Conservation (phyloP, 176 grass and related monocot species). For the Carex pumila region DNA sequence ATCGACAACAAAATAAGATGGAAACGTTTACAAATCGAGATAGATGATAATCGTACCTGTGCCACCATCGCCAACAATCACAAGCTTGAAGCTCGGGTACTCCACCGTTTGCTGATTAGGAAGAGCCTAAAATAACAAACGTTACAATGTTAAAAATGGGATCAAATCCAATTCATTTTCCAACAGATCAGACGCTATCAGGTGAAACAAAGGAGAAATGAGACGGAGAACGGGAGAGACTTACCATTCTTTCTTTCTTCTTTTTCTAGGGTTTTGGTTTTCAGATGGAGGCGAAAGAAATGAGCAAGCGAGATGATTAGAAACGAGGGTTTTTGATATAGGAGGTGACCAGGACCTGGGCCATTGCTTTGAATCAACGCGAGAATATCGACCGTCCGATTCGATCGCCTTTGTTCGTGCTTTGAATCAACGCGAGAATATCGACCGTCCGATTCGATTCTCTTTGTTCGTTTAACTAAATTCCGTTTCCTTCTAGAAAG, state of each 20-base stretch:
- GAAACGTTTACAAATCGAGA: background rate
- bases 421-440: slow-evolving; percentile 23
- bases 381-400: slow-evolving; percentile 24
- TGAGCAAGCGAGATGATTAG: background rate
- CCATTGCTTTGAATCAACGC: slow-evolving; percentile 23
- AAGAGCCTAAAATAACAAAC: slow-evolving; percentile 20
- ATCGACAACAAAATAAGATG: background rate
- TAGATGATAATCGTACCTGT: background rate
- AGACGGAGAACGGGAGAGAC: background rate
- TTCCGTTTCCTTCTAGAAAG: background rate
- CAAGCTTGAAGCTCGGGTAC: slow-evolving; percentile 24
- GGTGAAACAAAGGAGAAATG: background rate
- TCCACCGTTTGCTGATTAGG: slow-evolving; percentile 29
- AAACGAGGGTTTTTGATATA: background rate
- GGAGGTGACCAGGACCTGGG: background rate
- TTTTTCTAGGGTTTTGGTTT: slow-evolving; percentile 6
- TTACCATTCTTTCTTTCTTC: background rate
- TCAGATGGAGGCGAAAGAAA: slow-evolving; percentile 10
- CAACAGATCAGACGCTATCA: background rate
- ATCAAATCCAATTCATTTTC: background rate
- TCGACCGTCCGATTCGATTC: slow-evolving; percentile 22
- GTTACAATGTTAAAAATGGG: background rate
- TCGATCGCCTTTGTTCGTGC: background rate
- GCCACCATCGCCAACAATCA: slow-evolving; percentile 23
- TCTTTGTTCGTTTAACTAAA: background rate